Conservation (phyloP, 192 early-diverging fungal species). For the Coemansia sp. region DNA sequence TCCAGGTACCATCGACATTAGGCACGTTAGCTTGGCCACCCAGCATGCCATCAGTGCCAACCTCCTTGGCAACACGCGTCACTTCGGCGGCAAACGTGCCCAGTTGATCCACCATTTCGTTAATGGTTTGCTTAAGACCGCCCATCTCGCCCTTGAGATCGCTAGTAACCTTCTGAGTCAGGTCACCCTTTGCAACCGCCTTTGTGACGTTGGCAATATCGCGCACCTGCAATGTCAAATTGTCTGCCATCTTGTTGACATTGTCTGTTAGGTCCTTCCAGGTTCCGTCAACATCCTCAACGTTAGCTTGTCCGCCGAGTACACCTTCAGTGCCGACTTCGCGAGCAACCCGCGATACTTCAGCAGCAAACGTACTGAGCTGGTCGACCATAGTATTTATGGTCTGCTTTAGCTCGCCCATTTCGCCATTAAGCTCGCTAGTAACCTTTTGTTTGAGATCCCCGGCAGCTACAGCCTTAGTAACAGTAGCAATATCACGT, state of each 20-base stretch:
- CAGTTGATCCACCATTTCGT: slow-evolving; percentile 67
- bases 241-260: slow-evolving; percentile 63
- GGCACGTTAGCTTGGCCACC: slow-evolving; percentile 56
- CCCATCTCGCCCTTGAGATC: slow-evolving; percentile 59
- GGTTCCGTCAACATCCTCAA: slow-evolving; percentile 56
- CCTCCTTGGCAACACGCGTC: slow-evolving; percentile 53
- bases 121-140: slow-evolving; percentile 63
- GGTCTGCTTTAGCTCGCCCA: slow-evolving; percentile 57
- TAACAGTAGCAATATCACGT: slow-evolving; percentile 63
- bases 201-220: slow-evolving; percentile 59
- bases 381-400: slow-evolving; percentile 66
- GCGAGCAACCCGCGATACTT: slow-evolving; percentile 58
- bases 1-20: slow-evolving; percentile 63
- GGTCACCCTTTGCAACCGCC: slow-evolving; percentile 63
- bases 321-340: slow-evolving; percentile 61
- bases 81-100: slow-evolving; percentile 61
- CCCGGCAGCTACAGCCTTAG: slow-evolving; percentile 60
- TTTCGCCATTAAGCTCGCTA: slow-evolving; percentile 17
- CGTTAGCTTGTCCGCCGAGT: slow-evolving; percentile 57
- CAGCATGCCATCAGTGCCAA: slow-evolving; percentile 58
- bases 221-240: slow-evolving; percentile 61
- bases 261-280: slow-evolving; percentile 62
- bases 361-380: slow-evolving; percentile 57
- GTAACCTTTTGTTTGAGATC: neutral
- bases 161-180: slow-evolving; percentile 61